Conservation (phyloP, 768 basidiomycete genomes). For the Boletus reticulatus region DNA sequence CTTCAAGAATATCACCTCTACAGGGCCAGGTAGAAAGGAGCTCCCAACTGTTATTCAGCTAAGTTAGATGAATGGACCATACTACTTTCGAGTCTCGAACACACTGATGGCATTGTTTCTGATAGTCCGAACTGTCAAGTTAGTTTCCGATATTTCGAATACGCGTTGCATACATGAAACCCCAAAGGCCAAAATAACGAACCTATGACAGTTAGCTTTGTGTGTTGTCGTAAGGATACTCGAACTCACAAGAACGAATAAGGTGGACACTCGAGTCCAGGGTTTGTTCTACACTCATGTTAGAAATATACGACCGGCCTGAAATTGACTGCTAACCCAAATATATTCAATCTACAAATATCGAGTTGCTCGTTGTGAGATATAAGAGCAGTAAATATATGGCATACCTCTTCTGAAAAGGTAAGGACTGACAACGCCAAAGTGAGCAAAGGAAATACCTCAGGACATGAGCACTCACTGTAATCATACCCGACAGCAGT, state of each 20-base stretch:
- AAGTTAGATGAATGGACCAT: not conserved
- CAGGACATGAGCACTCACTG: not conserved
- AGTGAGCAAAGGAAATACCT: not conserved
- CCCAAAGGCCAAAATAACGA: conserved; percentile 11
- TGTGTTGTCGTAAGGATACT: rapidly evolving
- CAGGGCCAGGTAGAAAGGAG: conserved; percentile 8
- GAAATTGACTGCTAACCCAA: not conserved
- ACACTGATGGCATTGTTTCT: not conserved
- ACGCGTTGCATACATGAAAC: not conserved
- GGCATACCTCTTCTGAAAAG: conserved; percentile 5
- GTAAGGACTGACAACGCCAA: conserved; percentile 3
- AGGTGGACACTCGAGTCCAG: conserved; percentile 1
- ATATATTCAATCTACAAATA: not conserved
- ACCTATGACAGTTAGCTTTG: not conserved
- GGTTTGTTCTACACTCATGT: not conserved
- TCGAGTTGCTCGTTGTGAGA: not conserved
- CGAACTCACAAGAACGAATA: conserved; percentile 2
- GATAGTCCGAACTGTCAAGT: not conserved
- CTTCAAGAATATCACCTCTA: not conserved
- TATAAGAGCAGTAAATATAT: not conserved
- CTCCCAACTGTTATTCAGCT: conserved; percentile 1
- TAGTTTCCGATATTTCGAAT: not conserved
- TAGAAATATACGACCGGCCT: not conserved
- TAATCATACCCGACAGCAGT: conserved; percentile 8
- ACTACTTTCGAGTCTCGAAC: not conserved